Percentiles rank a stretch among this genome's conserved stretches.
Evolutionary conservation across 179 eudicot genomes (phyloP).

Genomic region (Gypsophila paniculata): DNA sequence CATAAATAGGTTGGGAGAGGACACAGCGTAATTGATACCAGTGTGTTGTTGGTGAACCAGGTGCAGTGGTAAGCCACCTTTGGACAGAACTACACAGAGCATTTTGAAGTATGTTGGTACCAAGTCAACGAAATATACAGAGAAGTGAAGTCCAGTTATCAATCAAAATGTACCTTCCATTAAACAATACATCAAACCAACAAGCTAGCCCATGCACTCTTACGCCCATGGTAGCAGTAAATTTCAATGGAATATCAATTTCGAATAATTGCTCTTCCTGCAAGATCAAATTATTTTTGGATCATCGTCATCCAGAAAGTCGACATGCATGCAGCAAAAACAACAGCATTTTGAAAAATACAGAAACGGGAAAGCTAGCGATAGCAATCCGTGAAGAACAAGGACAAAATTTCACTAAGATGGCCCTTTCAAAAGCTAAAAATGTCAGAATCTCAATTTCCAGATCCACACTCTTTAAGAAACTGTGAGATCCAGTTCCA

Average conservation of each 20-base stretch:
- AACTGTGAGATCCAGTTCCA: not conserved
- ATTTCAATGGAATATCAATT: conserved; percentile 80
- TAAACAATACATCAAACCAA: conserved; percentile 95
- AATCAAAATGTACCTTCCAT: conserved; percentile 63
- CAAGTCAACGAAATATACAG: not conserved
- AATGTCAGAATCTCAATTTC: not conserved
- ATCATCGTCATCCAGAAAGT: conserved; percentile 7
- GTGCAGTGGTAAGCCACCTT: conserved; percentile 98
- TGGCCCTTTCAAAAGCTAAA: not conserved
- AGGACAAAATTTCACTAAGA: not conserved
- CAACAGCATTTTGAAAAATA: not conserved
- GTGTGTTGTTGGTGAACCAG: conserved; percentile 97
- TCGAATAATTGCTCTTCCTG: conserved; percentile 96
- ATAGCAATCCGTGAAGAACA: not conserved
- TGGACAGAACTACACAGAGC: conserved; percentile 60
- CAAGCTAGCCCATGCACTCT: conserved; percentile 95
- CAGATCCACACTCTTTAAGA: not conserved
- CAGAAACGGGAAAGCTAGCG: not conserved
- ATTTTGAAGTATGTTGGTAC: conserved; percentile 9
- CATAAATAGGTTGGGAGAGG: conserved; percentile 80
- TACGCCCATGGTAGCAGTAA: conserved; percentile 70
- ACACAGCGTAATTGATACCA: conserved; percentile 98
- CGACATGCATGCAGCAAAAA: conserved; percentile 1
- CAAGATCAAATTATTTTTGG: conserved; percentile 17
- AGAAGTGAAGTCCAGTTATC: not conserved